Base-by-base conservation (phyloP, 2,329 filamentous ascomycete genomes). In the Colletotrichum spaethianum region DNA sequence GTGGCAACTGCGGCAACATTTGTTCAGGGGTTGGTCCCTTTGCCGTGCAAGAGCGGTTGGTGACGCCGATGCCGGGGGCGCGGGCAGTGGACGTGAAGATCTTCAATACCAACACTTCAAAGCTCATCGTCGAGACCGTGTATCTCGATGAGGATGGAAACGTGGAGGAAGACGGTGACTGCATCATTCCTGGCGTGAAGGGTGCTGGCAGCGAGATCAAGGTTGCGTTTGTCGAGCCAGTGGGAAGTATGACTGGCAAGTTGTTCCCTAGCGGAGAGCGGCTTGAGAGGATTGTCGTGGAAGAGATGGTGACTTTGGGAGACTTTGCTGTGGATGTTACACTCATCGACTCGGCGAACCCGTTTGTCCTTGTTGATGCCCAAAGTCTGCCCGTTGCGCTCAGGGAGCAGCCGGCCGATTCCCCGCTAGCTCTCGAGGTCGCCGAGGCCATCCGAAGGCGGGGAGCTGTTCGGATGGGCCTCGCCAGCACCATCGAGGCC, bases 1-100 rank as follows among this genome's bases (percentile, higher is more conserved):
- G 86, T 0, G 88, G 90, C 2, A 92, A 91, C 70, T 92, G 90
- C 75, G 90, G 90, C 5, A 92, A 92, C 73, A 89, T 92, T 84
- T 87, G 82, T n/a, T 85, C 86, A 23, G 88, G 86, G 0, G 85
- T 92, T 38, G 90, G 89, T 0, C 89, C 90, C 0, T 91, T 89
- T 76, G 90, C 89, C 0, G 81, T 90, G 9, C 85, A 91, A 72
- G 81, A 87, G 40, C 81, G 86, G 84, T 9, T 83, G 84, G 68
- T 81, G 66, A 40, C 50, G 0, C 73, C 79, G 11, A 18, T 70
- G 16, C 75, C 73, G 18, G 72, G 76, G 66, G 64, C 63, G 16
- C 56, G 33, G 23, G 36, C 28, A 3, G 40, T 67, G 7, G 68
- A 70, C 40, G 73, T 82, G 76, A 55, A 86, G 73, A 87, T 92